phyloP scores from a whole-genome alignment of 805 yeast species.

The Komagataella ulmi region DNA sequence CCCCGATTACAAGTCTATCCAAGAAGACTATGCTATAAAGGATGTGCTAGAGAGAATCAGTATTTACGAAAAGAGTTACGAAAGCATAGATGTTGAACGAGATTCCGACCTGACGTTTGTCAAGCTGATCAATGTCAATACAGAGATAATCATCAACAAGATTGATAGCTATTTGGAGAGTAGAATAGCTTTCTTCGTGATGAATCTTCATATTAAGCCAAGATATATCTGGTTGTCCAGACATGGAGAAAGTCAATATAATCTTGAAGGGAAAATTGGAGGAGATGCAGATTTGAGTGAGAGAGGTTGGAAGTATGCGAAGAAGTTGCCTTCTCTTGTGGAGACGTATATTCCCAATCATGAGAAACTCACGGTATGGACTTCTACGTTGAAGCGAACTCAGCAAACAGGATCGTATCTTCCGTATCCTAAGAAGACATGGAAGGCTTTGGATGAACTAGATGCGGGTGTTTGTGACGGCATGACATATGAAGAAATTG shows the following conservation, averaged over 20 bases:
- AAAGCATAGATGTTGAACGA: conserved; percentile 48
- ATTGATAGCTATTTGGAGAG: conserved; percentile 84
- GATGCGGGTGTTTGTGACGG: conserved; percentile 99
- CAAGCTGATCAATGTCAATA: conserved; percentile 75
- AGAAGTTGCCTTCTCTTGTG: conserved; percentile 67
- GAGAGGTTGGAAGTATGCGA: conserved; percentile 76
- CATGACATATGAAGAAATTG: conserved; percentile 89
- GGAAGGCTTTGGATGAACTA: conserved; percentile 96
- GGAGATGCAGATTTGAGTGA: conserved; percentile 83
- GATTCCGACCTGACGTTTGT: conserved; percentile 69
- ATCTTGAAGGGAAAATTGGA: conserved; percentile 89
- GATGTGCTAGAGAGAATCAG: conserved; percentile 68
- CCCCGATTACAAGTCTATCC: conserved; percentile 64
- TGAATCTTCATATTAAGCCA: conserved; percentile 91
- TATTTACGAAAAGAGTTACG: conserved; percentile 62
- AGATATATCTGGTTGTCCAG: conserved; percentile 88
- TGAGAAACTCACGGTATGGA: conserved; percentile 81
- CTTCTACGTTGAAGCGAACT: conserved; percentile 82
- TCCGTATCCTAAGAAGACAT: conserved; percentile 70
- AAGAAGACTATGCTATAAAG: conserved; percentile 55
- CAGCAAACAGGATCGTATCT: conserved; percentile 81
- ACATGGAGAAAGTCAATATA: conserved; percentile 91
- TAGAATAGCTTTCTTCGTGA: conserved; percentile 86
- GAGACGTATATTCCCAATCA: conserved; percentile 47
- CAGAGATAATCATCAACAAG: conserved; percentile 78